Percentiles rank a stretch among this genome's conserved stretches.
Conservation (phyloP, 1,284 basidiomycete genomes). For the Sanghuangporus baumii region DNA sequence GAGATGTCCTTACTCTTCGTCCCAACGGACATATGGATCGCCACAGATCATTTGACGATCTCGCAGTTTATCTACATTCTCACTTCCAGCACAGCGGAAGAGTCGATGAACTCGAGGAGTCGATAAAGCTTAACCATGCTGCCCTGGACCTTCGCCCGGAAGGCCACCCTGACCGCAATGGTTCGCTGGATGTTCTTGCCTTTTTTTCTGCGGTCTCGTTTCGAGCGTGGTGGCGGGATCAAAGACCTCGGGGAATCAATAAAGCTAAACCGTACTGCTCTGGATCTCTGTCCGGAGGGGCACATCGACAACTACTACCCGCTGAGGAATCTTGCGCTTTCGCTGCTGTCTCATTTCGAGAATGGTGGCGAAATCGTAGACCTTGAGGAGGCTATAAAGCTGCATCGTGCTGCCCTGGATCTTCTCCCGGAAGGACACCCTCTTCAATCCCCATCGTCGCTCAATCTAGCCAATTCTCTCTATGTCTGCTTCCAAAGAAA, state of each 20-base stretch:
- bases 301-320: not conserved
- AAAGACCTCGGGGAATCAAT: not conserved
- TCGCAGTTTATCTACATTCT: not conserved
- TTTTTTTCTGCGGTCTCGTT: not conserved
- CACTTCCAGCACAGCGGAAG: not conserved
- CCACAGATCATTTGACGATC: not conserved
- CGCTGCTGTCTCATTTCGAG: not conserved
- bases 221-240: not conserved
- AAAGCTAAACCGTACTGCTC: not conserved
- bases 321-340: not conserved
- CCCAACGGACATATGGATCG: not conserved
- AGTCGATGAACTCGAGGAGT: not conserved
- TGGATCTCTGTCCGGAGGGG: not conserved
- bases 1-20: not conserved
- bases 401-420: not conserved
- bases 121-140: not conserved
- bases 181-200: not conserved
- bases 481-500: not conserved
- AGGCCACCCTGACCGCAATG: not conserved
- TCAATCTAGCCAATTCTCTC: not conserved
- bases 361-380: not conserved
- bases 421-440: not conserved
- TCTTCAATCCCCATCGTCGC: not conserved
- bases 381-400: not conserved
- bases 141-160: not conserved